Evolutionary conservation across 441 rosid genomes (phyloP).

Genomic region (Populus hybrid): DNA sequence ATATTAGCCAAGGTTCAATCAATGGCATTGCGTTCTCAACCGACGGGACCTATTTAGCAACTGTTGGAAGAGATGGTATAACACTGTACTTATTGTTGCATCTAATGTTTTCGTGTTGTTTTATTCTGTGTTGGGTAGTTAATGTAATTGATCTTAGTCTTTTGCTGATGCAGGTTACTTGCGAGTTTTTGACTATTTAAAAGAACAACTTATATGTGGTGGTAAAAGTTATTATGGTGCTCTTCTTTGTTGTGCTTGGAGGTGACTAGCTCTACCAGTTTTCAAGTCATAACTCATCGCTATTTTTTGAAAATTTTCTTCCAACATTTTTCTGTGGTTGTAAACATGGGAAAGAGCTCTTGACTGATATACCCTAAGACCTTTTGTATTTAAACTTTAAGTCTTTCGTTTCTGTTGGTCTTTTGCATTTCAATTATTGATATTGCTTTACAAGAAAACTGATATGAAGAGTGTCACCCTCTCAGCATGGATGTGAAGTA

Average conservation of each 20-base stretch:
- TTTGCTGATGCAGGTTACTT: constrained; percentile 60
- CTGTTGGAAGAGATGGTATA: constrained; percentile 98
- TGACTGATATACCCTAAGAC: background rate
- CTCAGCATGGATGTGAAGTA: constrained; percentile 95
- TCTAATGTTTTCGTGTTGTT: constrained; percentile 6
- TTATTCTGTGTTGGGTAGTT: constrained; percentile 7
- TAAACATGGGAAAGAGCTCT: background rate
- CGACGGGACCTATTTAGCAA: constrained; percentile 80
- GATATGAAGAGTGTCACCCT: constrained; percentile 23
- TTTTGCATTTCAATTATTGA: constrained; percentile 4
- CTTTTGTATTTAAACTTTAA: background rate
- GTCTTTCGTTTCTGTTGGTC: background rate
- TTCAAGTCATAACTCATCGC: background rate
- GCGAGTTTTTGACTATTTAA: constrained; percentile 79
- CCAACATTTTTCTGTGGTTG: background rate
- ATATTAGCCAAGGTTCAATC: constrained; percentile 87
- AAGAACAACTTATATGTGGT: constrained; percentile 86
- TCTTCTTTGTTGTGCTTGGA: constrained; percentile 93
- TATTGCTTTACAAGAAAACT: constrained; percentile 11
- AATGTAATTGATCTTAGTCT: constrained; percentile 17
- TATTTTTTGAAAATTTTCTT: background rate
- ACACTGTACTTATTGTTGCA: constrained; percentile 7
- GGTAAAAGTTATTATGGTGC: constrained; percentile 98
- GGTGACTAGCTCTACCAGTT: constrained; percentile 39
- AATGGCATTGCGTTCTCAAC: constrained; percentile 82